Evolutionary conservation across 1,284 basidiomycete genomes (phyloP), one percentile per base, ranked within the genome.

Genomic region (Xerocomus amazonicus): DNA sequence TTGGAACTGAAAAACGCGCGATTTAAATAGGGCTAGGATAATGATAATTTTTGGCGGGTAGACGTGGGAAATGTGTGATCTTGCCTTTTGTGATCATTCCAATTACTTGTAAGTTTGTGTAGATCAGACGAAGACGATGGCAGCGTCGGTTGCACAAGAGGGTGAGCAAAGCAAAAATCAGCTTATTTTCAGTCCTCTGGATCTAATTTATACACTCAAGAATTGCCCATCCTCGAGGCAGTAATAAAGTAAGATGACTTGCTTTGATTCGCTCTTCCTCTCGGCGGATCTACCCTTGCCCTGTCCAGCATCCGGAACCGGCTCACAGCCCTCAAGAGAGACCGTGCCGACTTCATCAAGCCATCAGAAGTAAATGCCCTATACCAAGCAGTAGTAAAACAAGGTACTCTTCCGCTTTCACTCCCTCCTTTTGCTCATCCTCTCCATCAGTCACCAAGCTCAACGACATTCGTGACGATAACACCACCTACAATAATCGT

Each of bases 371-470:
- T 99, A 49, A 89, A 97, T 69, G 79, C 83, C 40, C 84, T 98
- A 56, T 98, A 98, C 77, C 90, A 93, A 59, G 82, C 87, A 7
- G 91, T 97, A 55, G 90, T 98, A 56, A 95, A 96, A 69, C 94
- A 98, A 80, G 88, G 94, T 92, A 42, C 39, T 74, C 62, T 0
- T 49, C 46, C 34, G 28, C 12, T 6, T 17, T 10, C 4, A 3
- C 26, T 10, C 29, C 19, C 3, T 27, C 17, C 29, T 19, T 23
- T 34, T 33, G 9, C 43, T 28, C 27, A 53, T 39, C 14, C 36
- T 9, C 34, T 41, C n/a, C 41, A 51, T 47, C 66, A 96, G 94
- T 98, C 52, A 94, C 90, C 28, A 91, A 83, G 62, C 76, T 99
- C 46, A 98, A 98, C 70, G 86, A 90, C 57, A 86, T 97, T 46